phyloP scores from a whole-genome alignment of 148 eudicot genomes.

The Polygonum aviculare region DNA sequence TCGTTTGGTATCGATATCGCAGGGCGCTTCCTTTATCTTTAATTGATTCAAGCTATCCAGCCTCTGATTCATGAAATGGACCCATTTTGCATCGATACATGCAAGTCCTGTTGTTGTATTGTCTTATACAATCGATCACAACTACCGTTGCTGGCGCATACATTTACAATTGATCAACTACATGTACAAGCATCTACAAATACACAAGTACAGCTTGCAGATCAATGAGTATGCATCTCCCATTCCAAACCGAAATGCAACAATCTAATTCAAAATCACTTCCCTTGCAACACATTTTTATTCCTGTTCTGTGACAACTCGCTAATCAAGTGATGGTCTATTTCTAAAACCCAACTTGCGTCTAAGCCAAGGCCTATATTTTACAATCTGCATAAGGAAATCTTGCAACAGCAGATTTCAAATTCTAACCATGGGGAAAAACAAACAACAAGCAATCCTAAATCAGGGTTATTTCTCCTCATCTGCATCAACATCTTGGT shows the following conservation, averaged over 20 bases:
- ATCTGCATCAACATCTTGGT: conserved; percentile 27
- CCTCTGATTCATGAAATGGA: too few species aligned
- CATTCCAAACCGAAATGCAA: neutral
- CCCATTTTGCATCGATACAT: too few species aligned
- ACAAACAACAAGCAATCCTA: neutral
- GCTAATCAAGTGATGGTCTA: neutral
- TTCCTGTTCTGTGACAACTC: neutral
- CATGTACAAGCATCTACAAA: neutral
- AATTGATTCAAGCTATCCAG: too few species aligned
- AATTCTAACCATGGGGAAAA: neutral
- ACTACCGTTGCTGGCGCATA: neutral
- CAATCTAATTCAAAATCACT: neutral
- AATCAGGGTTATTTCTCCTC: conserved; percentile 28
- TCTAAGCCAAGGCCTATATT: neutral
- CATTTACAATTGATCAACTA: neutral
- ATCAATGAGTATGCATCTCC: neutral
- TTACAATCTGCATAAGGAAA: neutral
- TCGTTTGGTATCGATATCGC: too few species aligned
- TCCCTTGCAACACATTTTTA: neutral
- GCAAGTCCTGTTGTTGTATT: too few species aligned
- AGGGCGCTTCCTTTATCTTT: too few species aligned
- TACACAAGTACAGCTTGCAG: neutral
- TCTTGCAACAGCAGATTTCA: neutral
- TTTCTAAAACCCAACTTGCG: neutral
- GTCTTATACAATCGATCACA: too few species aligned